phyloP scores from a whole-genome alignment of 2,329 filamentous ascomycete species.

The Malbranchea cinnamomea region DNA sequence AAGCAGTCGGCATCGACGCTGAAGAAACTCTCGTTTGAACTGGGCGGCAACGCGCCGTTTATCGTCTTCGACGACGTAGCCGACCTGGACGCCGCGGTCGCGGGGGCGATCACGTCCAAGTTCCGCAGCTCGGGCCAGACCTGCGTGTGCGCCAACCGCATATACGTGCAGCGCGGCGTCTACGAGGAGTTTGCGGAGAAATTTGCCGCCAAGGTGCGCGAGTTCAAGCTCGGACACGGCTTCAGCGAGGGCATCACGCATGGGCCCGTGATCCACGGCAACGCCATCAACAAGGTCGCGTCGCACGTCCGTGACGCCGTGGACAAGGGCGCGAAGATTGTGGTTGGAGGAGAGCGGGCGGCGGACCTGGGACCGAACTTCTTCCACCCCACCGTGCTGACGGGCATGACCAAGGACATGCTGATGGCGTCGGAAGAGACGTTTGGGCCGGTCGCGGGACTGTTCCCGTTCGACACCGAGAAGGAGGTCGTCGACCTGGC shows the following conservation, averaged over 20 bases:
- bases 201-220: constrained; percentile 40
- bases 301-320: constrained; percentile 66
- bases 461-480: constrained; percentile 82
- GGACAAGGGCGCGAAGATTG: constrained; percentile 58
- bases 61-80: constrained; percentile 88
- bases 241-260: constrained; percentile 33
- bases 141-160: constrained; percentile 62
- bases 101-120: constrained; percentile 71
- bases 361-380: constrained; percentile 70
- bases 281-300: constrained; percentile 66
- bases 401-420: constrained; percentile 78
- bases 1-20: constrained; percentile 69
- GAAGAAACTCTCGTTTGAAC: constrained; percentile 80
- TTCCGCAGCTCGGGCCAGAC: constrained; percentile 94
- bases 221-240: constrained; percentile 33
- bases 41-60: constrained; percentile 89
- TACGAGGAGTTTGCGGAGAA: constrained; percentile 39
- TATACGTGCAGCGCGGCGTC: constrained; percentile 38
- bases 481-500: constrained; percentile 74
- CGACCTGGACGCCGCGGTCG: constrained; percentile 70
- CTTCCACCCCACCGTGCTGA: constrained; percentile 78
- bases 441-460: constrained; percentile 80
- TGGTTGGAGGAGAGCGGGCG: constrained; percentile 60
- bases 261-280: constrained; percentile 52
- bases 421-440: constrained; percentile 76